These are phyloP conservation scores for Yarrowia sp. DNA, from an alignment of 805 yeast genomes.

Conservation along the genomic window DNA sequence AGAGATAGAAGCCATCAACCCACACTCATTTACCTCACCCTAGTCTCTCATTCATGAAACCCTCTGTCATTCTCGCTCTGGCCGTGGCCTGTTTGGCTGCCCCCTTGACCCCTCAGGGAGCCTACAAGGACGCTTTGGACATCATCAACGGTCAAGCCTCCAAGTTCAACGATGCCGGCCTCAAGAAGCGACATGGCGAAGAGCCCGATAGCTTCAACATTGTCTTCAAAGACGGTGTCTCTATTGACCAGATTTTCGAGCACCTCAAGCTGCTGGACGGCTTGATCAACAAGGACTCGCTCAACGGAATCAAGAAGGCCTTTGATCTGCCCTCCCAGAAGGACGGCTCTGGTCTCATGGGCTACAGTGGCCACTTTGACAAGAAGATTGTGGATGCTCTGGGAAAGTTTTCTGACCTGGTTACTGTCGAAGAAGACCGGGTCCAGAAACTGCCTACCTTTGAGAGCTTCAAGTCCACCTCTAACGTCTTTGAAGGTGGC, in stretches of 20 bases:
- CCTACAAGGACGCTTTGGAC: constrained; percentile 17
- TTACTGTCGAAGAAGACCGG: neutral
- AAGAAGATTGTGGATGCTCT: neutral
- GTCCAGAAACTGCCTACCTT: neutral
- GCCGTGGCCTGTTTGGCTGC: constrained; percentile 9
- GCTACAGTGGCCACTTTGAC: constrained; percentile 14
- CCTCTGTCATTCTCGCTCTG: neutral
- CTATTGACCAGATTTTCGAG: constrained; percentile 6
- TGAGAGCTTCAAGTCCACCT: neutral
- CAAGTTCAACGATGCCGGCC: neutral
- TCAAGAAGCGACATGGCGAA: constrained; percentile 9
- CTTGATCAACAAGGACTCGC: neutral
- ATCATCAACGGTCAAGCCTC: neutral
- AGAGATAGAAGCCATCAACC: neutral
- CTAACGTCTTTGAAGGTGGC: neutral
- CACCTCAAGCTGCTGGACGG: constrained; percentile 24
- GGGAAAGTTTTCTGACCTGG: neutral
- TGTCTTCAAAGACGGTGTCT: constrained; percentile 13
- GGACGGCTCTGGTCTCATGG: constrained; percentile 16
- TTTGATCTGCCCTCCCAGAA: constrained; percentile 17
- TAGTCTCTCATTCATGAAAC: constrained; percentile 13
- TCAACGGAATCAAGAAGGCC: constrained; percentile 12
- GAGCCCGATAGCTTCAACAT: constrained; percentile 13
- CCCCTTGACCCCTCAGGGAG: neutral
- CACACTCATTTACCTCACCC: neutral